These are phyloP conservation scores for Diaporthe australafricana DNA, from an alignment of 2,329 filamentous ascomycete genomes.

Conservation along the genomic window DNA sequence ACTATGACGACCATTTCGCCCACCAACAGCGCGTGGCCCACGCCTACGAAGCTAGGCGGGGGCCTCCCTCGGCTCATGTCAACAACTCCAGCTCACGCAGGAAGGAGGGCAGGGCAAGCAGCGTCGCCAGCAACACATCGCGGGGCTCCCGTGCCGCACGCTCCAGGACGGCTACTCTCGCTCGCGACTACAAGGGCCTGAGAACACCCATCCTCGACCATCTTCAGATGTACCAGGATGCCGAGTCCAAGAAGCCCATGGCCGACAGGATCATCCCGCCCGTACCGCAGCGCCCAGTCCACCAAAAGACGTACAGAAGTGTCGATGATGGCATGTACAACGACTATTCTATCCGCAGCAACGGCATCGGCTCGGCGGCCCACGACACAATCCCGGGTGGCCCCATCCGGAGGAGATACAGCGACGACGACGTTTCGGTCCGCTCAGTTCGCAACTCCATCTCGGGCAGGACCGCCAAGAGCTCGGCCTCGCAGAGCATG, in stretches of 20 bases:
- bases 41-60: not conserved
- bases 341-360: slow-evolving; percentile 14
- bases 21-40: not conserved
- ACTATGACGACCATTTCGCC: not conserved
- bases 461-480: slow-evolving; percentile 29
- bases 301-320: slow-evolving; percentile 14
- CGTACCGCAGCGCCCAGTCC: not conserved
- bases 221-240: slow-evolving; percentile 30
- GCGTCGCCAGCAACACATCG: slow-evolving; percentile 25
- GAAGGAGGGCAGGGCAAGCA: slow-evolving; percentile 15
- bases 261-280: not conserved
- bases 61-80: not conserved
- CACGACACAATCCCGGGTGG: slow-evolving; percentile 4
- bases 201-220: slow-evolving; percentile 32
- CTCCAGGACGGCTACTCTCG: slow-evolving; percentile 17
- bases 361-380: not conserved
- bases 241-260: slow-evolving; percentile 19
- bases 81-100: slow-evolving; percentile 12
- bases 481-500: slow-evolving; percentile 38
- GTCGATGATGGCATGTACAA: slow-evolving; percentile 29
- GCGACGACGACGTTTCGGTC: slow-evolving; percentile 29
- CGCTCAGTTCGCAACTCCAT: slow-evolving; percentile 22
- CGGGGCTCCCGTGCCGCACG: slow-evolving; percentile 1
- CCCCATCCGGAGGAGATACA: slow-evolving; percentile 22
- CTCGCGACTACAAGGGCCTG: slow-evolving; percentile 8